Evolutionary conservation across 805 yeast species (phyloP), one percentile per base, ranked within the genome.

Genomic region (Metschnikowia baotianmanensis): DNA sequence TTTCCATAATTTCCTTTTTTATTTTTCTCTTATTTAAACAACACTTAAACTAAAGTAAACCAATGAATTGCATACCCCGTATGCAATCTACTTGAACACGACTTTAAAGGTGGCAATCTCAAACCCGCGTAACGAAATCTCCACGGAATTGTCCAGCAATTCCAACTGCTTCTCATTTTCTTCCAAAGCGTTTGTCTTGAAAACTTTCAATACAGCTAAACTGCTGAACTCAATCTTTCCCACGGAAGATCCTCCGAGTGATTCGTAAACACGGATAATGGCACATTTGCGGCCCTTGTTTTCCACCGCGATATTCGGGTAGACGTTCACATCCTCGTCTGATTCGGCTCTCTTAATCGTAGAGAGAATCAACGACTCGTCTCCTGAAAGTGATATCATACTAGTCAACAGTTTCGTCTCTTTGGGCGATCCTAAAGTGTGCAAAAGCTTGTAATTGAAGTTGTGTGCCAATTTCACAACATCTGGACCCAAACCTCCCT

Each of bases 331-430:
- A 33, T 72, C 80, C 22, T 58, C 68, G 58, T 91, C 97, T 56
- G 84, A 88, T 57, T 90, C 97, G 10, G 87, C 89, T 52, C 98
- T 77, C 65, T 93, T 93, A 35, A 93, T 62, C 49, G 86, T 80
- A 4, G 91, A 80, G 35, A 91, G 60, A 6, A 90, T 73, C 40
- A 91, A 65, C 45, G 81, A 78, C 6, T 65, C 64, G 45, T 77
- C 80, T 16, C 87, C 85, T 7, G 38, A 74, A 53, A 36, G 51
- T n/a, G 53, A 37, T 18, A 55, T 50, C 20, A 54, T 45, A 12
- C 46, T 46, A 24, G 44, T 21, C 16, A 45, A 40, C 8, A 38
- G 16, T 28, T 30, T 37, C 36, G 48, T 40, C 24, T 38, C 35
- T 31, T 44, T 13, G 36, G 38, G 6, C 45, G 43, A 26, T 34